Evolutionary conservation across 768 basidiomycete genomes (phyloP).

Genomic region (Mycena venus): DNA sequence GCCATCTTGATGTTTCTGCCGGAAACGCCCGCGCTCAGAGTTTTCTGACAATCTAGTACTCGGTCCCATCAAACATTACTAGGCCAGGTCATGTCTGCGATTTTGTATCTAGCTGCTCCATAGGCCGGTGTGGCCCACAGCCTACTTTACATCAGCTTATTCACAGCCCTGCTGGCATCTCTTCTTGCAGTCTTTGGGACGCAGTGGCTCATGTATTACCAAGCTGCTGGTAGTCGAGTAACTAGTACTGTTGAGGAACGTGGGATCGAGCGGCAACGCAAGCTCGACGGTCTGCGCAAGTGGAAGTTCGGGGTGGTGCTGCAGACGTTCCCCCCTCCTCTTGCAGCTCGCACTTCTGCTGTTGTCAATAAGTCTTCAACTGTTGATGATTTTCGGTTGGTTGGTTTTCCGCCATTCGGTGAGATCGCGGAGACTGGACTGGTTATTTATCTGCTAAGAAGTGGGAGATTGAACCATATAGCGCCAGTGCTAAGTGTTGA

Average conservation of each 20-base stretch:
- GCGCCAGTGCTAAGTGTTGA: constrained; percentile 16
- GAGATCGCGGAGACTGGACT: constrained; percentile 18
- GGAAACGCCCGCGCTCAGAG: not conserved
- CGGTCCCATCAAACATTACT: not conserved
- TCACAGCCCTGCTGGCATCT: constrained; percentile 7
- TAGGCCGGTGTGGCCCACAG: constrained; percentile 3
- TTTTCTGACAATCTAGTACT: not conserved
- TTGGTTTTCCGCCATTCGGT: constrained; percentile 16
- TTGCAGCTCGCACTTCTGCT: constrained; percentile 16
- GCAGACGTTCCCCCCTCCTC: constrained; percentile 10
- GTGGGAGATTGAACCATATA: constrained; percentile 18
- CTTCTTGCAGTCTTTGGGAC: constrained; percentile 4
- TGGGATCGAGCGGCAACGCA: too few species aligned
- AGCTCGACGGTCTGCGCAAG: constrained; percentile 15
- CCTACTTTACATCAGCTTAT: constrained; percentile 12
- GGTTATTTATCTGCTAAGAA: constrained; percentile 21
- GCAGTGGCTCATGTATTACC: constrained; percentile 13
- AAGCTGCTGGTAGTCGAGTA: constrained; percentile 12
- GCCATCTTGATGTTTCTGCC: constrained; percentile 1
- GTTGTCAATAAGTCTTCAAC: constrained; percentile 14
- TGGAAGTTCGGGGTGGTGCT: constrained; percentile 17
- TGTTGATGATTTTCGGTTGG: constrained; percentile 4
- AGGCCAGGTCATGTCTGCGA: constrained; percentile 3
- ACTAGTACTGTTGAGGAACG: too few species aligned
- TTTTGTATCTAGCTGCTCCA: constrained; percentile 3